A percentile compares a stretch with the other conserved stretches of the same genome.
Evolutionary conservation across 768 basidiomycete genomes (phyloP).

Genomic region (Epithele typhae): DNA sequence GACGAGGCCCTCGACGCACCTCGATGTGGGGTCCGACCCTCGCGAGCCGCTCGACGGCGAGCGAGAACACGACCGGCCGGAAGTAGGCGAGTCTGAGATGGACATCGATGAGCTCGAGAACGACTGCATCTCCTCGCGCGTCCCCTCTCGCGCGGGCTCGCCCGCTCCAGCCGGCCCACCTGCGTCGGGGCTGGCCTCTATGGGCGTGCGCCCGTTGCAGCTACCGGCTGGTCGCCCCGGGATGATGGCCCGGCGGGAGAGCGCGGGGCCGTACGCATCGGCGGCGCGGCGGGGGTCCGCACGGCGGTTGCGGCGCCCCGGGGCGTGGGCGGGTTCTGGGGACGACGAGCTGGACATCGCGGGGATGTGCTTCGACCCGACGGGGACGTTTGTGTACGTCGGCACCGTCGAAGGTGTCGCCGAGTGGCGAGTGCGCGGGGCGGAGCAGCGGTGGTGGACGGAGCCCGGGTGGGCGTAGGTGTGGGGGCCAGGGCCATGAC

Average conservation of each 20-base stretch:
- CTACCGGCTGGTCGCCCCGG: slow-evolving; percentile 16
- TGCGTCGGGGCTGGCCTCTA: slow-evolving; percentile 14
- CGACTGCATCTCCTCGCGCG: slow-evolving; percentile 50
- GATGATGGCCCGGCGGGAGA: slow-evolving; percentile 22
- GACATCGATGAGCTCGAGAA: slow-evolving; percentile 43
- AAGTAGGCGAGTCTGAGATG: slow-evolving; percentile 34
- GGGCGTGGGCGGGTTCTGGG: not conserved
- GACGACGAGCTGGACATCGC: slow-evolving; percentile 53
- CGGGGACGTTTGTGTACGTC: slow-evolving; percentile 63
- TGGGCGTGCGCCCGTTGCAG: slow-evolving; percentile 15
- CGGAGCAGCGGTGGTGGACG: slow-evolving; percentile 72
- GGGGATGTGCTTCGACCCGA: slow-evolving; percentile 71
- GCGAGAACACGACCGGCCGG: slow-evolving; percentile 18
- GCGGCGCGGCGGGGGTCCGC: slow-evolving; percentile 10
- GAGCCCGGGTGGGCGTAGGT: slow-evolving; percentile 40
- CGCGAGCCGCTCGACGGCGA: slow-evolving; percentile 14
- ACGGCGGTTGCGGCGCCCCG: not conserved
- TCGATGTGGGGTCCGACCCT: slow-evolving; percentile 5
- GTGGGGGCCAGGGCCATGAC: not conserved
- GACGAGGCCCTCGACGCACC: not conserved
- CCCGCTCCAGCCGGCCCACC: slow-evolving; percentile 19
- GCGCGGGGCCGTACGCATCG: slow-evolving; percentile 17
- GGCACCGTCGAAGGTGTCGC: slow-evolving; percentile 62
- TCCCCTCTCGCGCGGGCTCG: slow-evolving; percentile 44
- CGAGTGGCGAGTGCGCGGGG: slow-evolving; percentile 73